Evolutionary conservation across 805 yeast genomes (phyloP), one percentile per base, ranked within the genome.

Genomic region (Pichia exigua): DNA sequence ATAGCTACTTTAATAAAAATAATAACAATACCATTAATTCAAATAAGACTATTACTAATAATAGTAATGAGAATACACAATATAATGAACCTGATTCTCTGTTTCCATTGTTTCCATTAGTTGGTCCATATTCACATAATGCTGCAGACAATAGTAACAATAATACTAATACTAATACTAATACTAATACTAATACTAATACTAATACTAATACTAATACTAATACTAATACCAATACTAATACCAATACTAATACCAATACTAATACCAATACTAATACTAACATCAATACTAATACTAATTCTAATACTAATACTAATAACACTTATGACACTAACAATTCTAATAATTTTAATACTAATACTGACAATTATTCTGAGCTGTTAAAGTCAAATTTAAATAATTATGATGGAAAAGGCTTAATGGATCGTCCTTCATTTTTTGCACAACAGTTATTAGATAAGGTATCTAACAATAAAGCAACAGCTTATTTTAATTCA

Each of bases 81-180:
- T 49, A 56, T 11, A 52, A 55, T 50, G 64, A 60, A 9, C 65
- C 67, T 3, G 68, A 64, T 50, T 58, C 65, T 4, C 52, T 63
- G 38, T 67, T 67, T 47, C 71, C 71, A 9, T 51, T 66, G 24
- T 65, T 60, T 44, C 68, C 70, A 0, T 56, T 67, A 26, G 61
- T 66, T 52, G 70, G 70, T 3, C 70, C 69, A 17, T 53, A 57
- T 18, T 58, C 26, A 24, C 26, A 24, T 24, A 24, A 55, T 44
- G 51, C 62, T 4, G 61, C 57, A 24, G 45, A 26, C 57, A 49
- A 13, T 40, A 39, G 17, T n/a, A 21, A 49, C 17, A 18, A 17
- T 45, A 27, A 4, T 20, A 27, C 38, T 22, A 45, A 48, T 18
- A 15, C 42, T 13, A 56, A 48, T 13, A 32, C 10, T 32, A 32